Conservation (phyloP, 345 rosid species). For the Dimocarpus longan region DNA sequence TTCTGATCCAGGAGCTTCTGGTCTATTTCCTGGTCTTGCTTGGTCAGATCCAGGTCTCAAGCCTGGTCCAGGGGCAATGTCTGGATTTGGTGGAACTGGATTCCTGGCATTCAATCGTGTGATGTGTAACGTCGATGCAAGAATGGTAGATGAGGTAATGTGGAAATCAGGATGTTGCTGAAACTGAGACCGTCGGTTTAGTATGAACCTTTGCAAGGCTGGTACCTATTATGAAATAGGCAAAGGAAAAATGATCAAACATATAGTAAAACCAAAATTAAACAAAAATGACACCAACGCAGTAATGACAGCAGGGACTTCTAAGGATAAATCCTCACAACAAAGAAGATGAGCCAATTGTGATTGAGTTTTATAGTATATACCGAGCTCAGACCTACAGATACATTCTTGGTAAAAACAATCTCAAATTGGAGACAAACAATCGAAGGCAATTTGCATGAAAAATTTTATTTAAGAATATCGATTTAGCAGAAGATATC, state of each 20-base stretch:
- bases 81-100: constrained; percentile 48
- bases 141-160: constrained; percentile 91
- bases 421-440: neutral
- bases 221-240: constrained; percentile 62
- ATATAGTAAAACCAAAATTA: neutral
- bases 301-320: neutral
- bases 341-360: neutral
- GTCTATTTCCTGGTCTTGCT: constrained; percentile 31
- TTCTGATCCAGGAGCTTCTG: constrained; percentile 35
- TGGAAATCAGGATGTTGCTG: constrained; percentile 94
- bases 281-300: neutral
- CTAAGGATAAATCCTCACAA: neutral
- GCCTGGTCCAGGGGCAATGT: constrained; percentile 41
- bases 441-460: neutral
- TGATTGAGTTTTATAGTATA: neutral
- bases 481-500: neutral
- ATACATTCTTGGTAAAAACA: neutral
- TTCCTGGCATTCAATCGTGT: constrained; percentile 78
- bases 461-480: neutral
- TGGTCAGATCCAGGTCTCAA: constrained; percentile 53
- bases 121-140: constrained; percentile 94
- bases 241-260: neutral
- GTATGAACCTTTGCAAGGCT: constrained; percentile 87
- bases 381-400: neutral
- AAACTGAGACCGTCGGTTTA: constrained; percentile 71